These are phyloP conservation scores for Colletotrichum horii DNA, from an alignment of 2,329 filamentous ascomycete species.

Conservation along the genomic window DNA sequence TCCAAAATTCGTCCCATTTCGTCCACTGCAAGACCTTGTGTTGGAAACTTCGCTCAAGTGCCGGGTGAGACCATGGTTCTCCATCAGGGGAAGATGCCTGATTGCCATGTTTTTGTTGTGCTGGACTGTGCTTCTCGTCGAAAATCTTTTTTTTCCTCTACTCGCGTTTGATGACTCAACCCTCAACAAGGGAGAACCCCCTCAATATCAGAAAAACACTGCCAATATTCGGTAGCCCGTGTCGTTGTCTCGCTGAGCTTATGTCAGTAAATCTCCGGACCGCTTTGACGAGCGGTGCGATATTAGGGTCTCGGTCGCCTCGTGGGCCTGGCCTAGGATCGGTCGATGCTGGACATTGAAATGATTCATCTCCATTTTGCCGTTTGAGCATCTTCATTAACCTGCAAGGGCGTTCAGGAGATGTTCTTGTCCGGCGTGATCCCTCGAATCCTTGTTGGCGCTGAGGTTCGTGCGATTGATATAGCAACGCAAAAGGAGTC, in stretches of 20 bases:
- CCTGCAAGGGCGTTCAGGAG: background rate
- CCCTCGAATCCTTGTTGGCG: constrained; percentile 1
- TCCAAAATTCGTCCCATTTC: background rate
- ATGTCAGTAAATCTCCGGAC: constrained; percentile 18
- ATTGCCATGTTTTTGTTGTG: constrained; percentile 12
- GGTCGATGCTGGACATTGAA: background rate
- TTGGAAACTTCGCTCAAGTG: background rate
- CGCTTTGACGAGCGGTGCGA: background rate
- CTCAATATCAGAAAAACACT: background rate
- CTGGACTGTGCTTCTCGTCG: background rate
- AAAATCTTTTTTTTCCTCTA: background rate
- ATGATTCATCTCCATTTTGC: constrained; percentile 5
- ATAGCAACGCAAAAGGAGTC: constrained; percentile 16
- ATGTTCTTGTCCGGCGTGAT: background rate
- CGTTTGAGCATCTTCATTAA: background rate
- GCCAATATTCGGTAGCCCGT: background rate
- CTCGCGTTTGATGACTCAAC: constrained; percentile 7
- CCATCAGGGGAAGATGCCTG: constrained; percentile 9
- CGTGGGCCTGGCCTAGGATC: background rate
- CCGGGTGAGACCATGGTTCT: constrained; percentile 7
- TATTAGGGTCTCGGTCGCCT: constrained; percentile 16
- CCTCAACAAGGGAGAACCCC: background rate
- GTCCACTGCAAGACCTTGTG: background rate
- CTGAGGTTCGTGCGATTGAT: constrained; percentile 22
- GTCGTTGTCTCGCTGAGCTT: background rate